Percentiles rank a stretch among this genome's conserved stretches.
These are phyloP conservation scores for Aphanoascus verrucosus DNA, from an alignment of 2,329 filamentous ascomycete species.

Conservation along the genomic window DNA sequence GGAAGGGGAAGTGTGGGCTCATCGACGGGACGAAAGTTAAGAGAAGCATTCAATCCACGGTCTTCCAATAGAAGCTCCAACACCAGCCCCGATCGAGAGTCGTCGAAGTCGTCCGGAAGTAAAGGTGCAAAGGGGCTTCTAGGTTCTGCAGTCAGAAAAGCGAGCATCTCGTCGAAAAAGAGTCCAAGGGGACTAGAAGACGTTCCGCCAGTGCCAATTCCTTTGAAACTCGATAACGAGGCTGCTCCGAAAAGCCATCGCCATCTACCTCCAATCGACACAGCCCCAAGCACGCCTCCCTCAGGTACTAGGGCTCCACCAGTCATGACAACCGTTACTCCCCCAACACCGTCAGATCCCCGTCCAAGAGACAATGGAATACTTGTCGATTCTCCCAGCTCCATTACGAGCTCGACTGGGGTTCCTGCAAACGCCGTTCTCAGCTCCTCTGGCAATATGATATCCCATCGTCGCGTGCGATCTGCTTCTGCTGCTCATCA, in stretches of 20 bases:
- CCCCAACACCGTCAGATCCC: conserved; percentile 12
- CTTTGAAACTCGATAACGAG: conserved; percentile 20
- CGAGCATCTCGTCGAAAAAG: conserved; percentile 27
- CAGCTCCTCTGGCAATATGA: conserved; percentile 59
- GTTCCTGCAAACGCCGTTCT: conserved; percentile 42
- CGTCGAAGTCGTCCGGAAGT: conserved; percentile 32
- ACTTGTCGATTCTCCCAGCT: conserved; percentile 33
- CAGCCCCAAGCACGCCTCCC: conserved; percentile 25
- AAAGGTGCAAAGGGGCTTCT: conserved; percentile 34
- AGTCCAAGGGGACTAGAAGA: conserved; percentile 22
- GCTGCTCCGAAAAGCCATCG: neutral
- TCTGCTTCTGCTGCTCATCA: conserved; percentile 47
- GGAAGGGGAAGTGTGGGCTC: conserved; percentile 8
- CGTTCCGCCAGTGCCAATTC: conserved; percentile 26
- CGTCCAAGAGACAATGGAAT: conserved; percentile 6
- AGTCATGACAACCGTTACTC: conserved; percentile 13
- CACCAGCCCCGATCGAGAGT: conserved; percentile 39
- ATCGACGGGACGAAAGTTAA: conserved; percentile 63
- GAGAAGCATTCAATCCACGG: conserved; percentile 53
- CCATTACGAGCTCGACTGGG: conserved; percentile 20
- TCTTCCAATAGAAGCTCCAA: conserved; percentile 43
- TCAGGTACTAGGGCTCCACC: conserved; percentile 18
- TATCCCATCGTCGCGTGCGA: conserved; percentile 56
- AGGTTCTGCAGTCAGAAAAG: conserved; percentile 27
- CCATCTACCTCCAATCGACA: neutral